Base-by-base conservation (phyloP, 2,329 filamentous ascomycete species). In the Calonectria montana region DNA sequence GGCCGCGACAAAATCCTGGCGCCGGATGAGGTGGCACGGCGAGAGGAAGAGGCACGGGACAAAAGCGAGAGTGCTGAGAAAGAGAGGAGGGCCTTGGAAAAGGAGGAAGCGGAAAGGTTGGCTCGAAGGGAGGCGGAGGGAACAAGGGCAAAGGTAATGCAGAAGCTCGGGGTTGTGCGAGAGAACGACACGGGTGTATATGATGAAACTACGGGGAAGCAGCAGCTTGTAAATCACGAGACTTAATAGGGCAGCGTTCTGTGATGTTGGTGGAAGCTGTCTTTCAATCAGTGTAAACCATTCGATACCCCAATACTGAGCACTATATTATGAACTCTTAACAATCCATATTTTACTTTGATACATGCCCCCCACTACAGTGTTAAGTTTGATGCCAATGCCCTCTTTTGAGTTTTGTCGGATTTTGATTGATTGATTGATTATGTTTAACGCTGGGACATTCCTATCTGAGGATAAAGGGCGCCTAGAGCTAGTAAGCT, bases 41-140 rank as follows among this genome's bases (percentile, higher is more conserved):
- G 83, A 64, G 89, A 93, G 75, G 91, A 92, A 78, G 90, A 88
- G 37, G 84, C 88, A 74, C 87, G 84, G 73, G 91, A 93, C 64
- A 88, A 89, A 79, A 91, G 87, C 76, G 86, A 93, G 82, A 89
- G 91, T 75, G 88, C 89, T 45, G 84, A 85, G 68, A 87, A 83
- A 75, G 88, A 90, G 79, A 89, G 86, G 69, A 79, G 84, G 70
- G 82, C 86, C 37, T 74, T 87, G 61, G 83, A 85, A 75, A 79
- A 82, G 77, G 81, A 86, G 75, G 79, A 79, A 66, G 76, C 80
- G 48, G 76, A 78, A 63, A 94, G 82, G 69, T 80, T 82, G 67
- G 76, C 80, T 53, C 76, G 77, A 63, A 94, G 82, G 70, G 81
- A 82, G 21, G 77, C 78, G 8, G 78, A 78, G 64, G 75, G 79